Conservation (phyloP, 1,139 yeast species). For the Nadsonia starkeyi-henricii region DNA sequence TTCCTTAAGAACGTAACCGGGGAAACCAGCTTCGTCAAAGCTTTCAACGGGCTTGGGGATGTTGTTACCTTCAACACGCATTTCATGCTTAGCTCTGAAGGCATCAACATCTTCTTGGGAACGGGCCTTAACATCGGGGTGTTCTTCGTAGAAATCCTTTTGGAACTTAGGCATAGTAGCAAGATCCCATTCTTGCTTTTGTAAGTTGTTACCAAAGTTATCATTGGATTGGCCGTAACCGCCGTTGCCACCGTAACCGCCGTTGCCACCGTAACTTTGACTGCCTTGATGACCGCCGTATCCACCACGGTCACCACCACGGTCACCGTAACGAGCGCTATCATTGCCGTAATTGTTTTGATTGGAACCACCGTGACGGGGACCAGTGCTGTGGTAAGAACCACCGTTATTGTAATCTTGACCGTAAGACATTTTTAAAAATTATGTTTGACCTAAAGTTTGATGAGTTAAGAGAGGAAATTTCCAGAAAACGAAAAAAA, state of each 20-base stretch:
- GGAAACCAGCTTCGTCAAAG: conserved; percentile 96
- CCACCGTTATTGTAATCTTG: conserved; percentile 7
- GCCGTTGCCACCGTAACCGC: conserved; percentile 23
- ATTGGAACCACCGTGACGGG: conserved; percentile 13
- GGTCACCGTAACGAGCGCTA: conserved; percentile 12
- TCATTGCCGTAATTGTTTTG: conserved; percentile 18
- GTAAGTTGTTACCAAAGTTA: conserved; percentile 42
- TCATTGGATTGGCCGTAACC: conserved; percentile 31
- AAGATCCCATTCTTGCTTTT: conserved; percentile 69
- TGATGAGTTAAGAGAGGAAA: conserved; percentile 18
- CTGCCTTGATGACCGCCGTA: conserved; percentile 12
- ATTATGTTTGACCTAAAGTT: not conserved
- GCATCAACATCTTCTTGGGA: conserved; percentile 53
- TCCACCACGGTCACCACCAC: conserved; percentile 9
- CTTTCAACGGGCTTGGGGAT: conserved; percentile 89
- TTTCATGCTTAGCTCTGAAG: conserved; percentile 73
- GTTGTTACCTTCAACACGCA: conserved; percentile 71
- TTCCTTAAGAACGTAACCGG: conserved; percentile 79
- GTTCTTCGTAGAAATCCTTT: conserved; percentile 86
- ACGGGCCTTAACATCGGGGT: conserved; percentile 63
- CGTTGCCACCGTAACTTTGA: conserved; percentile 18
- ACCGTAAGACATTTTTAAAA: conserved; percentile 6
- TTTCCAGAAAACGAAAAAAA: not conserved
- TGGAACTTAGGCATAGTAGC: conserved; percentile 76
- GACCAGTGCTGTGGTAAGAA: conserved; percentile 4